phyloP scores from a whole-genome alignment of 129 eudicot genomes.

The Solidago caesia region DNA sequence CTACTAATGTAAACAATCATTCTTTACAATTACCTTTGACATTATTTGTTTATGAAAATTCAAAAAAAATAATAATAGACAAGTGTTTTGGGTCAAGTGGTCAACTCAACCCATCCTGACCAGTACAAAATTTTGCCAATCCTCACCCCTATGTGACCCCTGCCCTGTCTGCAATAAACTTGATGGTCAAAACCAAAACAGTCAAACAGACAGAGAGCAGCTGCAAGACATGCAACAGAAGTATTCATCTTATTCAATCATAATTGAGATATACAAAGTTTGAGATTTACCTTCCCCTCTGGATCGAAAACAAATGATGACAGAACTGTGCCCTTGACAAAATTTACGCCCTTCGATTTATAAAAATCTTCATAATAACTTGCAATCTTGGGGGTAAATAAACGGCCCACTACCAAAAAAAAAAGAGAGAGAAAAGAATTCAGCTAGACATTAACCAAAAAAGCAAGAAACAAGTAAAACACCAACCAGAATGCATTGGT shows the following conservation, averaged over 20 bases:
- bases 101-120: too few species aligned
- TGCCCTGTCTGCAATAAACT: too few species aligned
- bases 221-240: neutral
- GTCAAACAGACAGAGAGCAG: too few species aligned
- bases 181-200: neutral
- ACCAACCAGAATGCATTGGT: neutral
- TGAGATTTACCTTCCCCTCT: constrained; percentile 65
- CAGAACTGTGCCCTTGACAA: constrained; percentile 88
- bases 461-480: neutral
- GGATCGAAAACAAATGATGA: constrained; percentile 74
- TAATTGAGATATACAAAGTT: constrained; percentile 4
- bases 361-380: constrained; percentile 83
- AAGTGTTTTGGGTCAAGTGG: too few species aligned
- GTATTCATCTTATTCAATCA: neutral
- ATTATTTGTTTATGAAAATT: too few species aligned
- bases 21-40: too few species aligned
- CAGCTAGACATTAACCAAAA: too few species aligned
- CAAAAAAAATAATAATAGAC: too few species aligned
- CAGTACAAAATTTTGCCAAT: too few species aligned
- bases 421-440: too few species aligned
- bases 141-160: too few species aligned
- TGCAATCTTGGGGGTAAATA: constrained; percentile 91
- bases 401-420: constrained; percentile 72
- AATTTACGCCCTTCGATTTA: constrained; percentile 75
- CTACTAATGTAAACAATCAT: too few species aligned